Evolutionary conservation across 2,329 filamentous ascomycete species (phyloP).

Genomic region (Pseudocercospora crystallina): DNA sequence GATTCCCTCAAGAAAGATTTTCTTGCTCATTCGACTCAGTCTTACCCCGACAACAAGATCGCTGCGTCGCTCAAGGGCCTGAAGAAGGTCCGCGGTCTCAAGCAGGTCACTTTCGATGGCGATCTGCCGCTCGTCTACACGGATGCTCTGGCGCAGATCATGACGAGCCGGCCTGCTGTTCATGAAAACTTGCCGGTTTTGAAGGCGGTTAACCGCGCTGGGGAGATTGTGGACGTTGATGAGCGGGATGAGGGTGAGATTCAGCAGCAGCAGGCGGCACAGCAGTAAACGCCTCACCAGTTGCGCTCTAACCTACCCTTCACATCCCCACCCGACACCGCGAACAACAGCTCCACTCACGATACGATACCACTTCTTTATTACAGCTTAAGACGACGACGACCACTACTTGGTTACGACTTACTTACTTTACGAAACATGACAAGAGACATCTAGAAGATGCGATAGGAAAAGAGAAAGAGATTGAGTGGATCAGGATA

Average conservation of each 20-base stretch:
- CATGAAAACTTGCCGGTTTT: conserved; percentile 14
- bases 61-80: conserved; percentile 22
- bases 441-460: too few relatives aligned
- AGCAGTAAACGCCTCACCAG: background rate
- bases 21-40: conserved; percentile 2
- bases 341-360: background rate
- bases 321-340: background rate
- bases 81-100: conserved; percentile 23
- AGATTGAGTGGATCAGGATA: too few relatives aligned
- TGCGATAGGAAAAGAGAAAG: too few relatives aligned
- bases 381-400: too few relatives aligned
- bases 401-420: too few relatives aligned
- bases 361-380: background rate
- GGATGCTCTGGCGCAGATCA: conserved; percentile 18
- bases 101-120: conserved; percentile 25
- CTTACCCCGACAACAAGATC: conserved; percentile 29
- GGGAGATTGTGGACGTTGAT: conserved; percentile 13
- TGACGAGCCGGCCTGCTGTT: conserved; percentile 13
- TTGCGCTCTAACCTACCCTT: background rate
- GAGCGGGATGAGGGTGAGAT: conserved; percentile 3
- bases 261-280: background rate
- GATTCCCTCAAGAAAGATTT: conserved; percentile 23
- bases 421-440: too few relatives aligned
- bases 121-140: conserved; percentile 28
- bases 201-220: conserved; percentile 7